Conservation (phyloP, 2,329 filamentous ascomycete genomes). For the Colletotrichum coccodes region DNA sequence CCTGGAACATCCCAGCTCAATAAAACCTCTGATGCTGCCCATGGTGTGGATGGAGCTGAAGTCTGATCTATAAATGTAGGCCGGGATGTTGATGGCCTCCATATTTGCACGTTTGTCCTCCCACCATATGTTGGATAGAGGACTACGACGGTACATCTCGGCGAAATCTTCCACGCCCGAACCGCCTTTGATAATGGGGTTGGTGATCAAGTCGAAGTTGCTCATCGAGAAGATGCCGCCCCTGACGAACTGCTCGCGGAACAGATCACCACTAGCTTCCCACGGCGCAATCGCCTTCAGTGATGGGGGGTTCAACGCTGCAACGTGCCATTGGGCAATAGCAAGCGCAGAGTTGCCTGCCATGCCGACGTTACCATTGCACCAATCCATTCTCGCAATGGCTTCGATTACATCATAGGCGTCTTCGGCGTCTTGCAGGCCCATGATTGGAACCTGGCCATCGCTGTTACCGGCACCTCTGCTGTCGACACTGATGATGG, state of each 20-base stretch:
- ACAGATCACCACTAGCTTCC: slow-evolving; percentile 58
- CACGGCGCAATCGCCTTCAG: slow-evolving; percentile 44
- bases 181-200: slow-evolving; percentile 46
- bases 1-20: slow-evolving; percentile 43
- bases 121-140: slow-evolving; percentile 47
- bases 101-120: slow-evolving; percentile 49
- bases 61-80: slow-evolving; percentile 46
- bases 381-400: slow-evolving; percentile 42
- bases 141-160: slow-evolving; percentile 51
- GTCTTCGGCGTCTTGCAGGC: slow-evolving; percentile 44
- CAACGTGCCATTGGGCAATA: slow-evolving; percentile 38
- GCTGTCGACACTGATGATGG: slow-evolving; percentile 46
- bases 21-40: slow-evolving; percentile 41
- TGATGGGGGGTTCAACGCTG: slow-evolving; percentile 33
- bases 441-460: slow-evolving; percentile 32
- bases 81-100: slow-evolving; percentile 45
- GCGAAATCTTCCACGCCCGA: slow-evolving; percentile 50
- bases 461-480: slow-evolving; percentile 43
- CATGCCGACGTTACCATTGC: slow-evolving; percentile 44
- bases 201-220: slow-evolving; percentile 53
- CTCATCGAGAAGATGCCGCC: slow-evolving; percentile 52
- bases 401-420: slow-evolving; percentile 42
- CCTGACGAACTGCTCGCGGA: slow-evolving; percentile 55
- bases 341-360: slow-evolving; percentile 43
- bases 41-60: slow-evolving; percentile 38